Conservation (phyloP, 2,329 filamentous ascomycete genomes). For the Exophiala dermatitidis region DNA sequence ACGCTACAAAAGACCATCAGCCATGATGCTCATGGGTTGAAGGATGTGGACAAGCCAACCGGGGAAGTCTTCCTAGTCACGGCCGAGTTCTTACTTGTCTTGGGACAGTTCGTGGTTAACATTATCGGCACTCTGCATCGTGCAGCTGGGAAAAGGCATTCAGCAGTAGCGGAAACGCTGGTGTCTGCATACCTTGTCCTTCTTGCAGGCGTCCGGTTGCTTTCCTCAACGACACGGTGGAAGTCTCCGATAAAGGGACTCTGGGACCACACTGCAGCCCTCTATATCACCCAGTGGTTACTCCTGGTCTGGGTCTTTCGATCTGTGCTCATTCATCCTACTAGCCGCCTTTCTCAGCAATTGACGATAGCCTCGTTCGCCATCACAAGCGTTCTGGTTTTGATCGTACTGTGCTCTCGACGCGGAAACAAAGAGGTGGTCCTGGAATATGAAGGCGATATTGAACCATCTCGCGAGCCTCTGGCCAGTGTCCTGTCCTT, state of each 20-base stretch:
- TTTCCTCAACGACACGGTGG: conserved; percentile 53
- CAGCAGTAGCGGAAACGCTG: conserved; percentile 50
- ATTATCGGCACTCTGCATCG: conserved; percentile 48
- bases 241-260: conserved; percentile 63
- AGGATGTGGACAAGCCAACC: conserved; percentile 67
- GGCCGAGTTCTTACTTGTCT: conserved; percentile 67
- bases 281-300: conserved; percentile 80
- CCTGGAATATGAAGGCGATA: conserved; percentile 78
- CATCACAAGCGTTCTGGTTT: conserved; percentile 64
- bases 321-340: conserved; percentile 72
- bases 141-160: not conserved
- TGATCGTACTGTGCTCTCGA: conserved; percentile 71
- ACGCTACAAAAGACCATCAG: conserved; percentile 51
- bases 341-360: conserved; percentile 53
- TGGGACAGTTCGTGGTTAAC: conserved; percentile 59
- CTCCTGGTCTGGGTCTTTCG: conserved; percentile 71
- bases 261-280: conserved; percentile 85
- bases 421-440: conserved; percentile 87
- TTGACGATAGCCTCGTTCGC: conserved; percentile 68
- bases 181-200: conserved; percentile 76
- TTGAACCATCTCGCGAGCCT: conserved; percentile 81
- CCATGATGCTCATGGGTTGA: conserved; percentile 44
- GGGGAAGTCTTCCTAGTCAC: conserved; percentile 64
- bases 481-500: conserved; percentile 82
- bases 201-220: conserved; percentile 64